phyloP scores from a whole-genome alignment of 306 rosid genomes.

The Vigna mungo region DNA sequence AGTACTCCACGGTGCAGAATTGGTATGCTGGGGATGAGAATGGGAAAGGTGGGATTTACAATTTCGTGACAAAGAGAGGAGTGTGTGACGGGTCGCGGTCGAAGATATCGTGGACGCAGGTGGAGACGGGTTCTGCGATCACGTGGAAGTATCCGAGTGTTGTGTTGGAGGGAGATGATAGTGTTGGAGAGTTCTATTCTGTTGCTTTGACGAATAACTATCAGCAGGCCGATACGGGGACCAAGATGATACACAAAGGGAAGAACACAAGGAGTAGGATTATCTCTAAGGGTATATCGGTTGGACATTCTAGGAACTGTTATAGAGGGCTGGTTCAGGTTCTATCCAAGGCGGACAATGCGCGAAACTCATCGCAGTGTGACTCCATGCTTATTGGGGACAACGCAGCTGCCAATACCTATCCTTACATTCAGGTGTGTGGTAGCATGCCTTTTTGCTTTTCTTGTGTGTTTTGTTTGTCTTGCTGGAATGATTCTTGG shows the following conservation, averaged over 20 bases:
- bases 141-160: conserved; percentile 20
- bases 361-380: conserved; percentile 2
- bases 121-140: conserved; percentile 14
- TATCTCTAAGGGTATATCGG: neutral
- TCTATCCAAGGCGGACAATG: neutral
- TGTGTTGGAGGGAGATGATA: neutral
- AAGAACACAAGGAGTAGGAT: conserved; percentile 5
- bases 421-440: conserved; percentile 4
- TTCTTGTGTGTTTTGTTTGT: neutral
- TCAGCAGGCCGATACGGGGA: conserved; percentile 6
- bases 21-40: conserved; percentile 21
- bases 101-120: conserved; percentile 22
- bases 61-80: neutral
- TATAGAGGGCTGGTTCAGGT: conserved; percentile 8
- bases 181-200: conserved; percentile 2
- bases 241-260: conserved; percentile 17
- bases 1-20: conserved; percentile 16
- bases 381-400: conserved; percentile 8
- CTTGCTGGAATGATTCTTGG: no score
- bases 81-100: neutral
- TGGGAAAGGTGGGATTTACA: neutral
- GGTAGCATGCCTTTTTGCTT: neutral
- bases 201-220: conserved; percentile 7
- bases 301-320: conserved; percentile 4
- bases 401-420: neutral